Base-by-base conservation (phyloP, 2,329 filamentous ascomycete genomes). In the Polychaeton citri region DNA sequence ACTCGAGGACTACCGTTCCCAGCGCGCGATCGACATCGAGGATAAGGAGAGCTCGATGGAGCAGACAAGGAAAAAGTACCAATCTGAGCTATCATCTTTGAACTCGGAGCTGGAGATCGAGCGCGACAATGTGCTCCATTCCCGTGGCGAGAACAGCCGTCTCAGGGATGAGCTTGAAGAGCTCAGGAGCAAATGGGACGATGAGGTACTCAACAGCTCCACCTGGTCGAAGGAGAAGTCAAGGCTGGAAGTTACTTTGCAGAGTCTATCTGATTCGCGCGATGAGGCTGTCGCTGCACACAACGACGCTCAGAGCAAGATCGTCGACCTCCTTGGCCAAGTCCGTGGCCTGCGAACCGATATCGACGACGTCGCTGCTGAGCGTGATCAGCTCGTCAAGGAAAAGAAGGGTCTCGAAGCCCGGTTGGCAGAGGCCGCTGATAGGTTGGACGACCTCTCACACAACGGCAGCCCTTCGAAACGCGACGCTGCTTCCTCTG, bases 191-290 rank as follows among this genome's bases (percentile, higher is more conserved):
- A 96, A 96, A 63, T 96, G 90, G 88, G 90, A 98, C 52, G 85
- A 96, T 50, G 88, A 98, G 61, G 85, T 96, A 8, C 74, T 96
- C 48, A 96, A 96, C 63, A 93, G 85, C 60, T 93, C 86, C 12
- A 94, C 88, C 1, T 96, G 90, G 87, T 87, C 87, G 9, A 98
- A 98, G 65, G 88, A 98, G 63, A 96, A 96, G 67, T 74, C 85
- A 12, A 79, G 88, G 12, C 71, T 98, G 28, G 88, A 96, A 57
- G 76, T 86, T 41, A 92, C 86, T 4, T 69, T 98, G 37, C 78
- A 88, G 34, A 86, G 95, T 55, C 74, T 96, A 20, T 81, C 82
- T 8, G 79, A 83, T 33, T 93, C 86, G n/a, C 78, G 88, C 2
- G 88, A 98, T 46, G 90, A 98, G 58, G 88, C 90, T 7, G 81